These are phyloP conservation scores for Ilyonectria mors-panacis DNA, from an alignment of 2,329 filamentous ascomycete genomes.

Conservation along the genomic window DNA sequence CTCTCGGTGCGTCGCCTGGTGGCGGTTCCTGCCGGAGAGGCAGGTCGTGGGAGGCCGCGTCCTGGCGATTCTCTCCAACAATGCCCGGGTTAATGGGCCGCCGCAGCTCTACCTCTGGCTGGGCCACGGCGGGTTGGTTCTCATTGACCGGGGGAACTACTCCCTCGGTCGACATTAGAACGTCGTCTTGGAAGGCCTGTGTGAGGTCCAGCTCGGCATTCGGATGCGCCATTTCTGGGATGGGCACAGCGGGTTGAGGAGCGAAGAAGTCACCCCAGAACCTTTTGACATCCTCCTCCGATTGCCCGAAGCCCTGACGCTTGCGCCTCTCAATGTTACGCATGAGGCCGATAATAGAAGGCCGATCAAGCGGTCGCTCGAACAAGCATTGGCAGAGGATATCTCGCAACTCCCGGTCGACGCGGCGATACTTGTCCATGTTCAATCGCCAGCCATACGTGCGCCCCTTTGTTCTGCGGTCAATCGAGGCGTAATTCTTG, in stretches of 20 bases:
- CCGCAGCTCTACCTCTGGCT: too few relatives aligned
- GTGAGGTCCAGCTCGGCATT: background rate
- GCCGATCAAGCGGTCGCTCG: slow-evolving; percentile 47
- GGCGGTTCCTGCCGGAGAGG: too few relatives aligned
- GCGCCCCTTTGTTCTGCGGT: slow-evolving; percentile 5
- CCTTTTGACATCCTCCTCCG: slow-evolving; percentile 23
- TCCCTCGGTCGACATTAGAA: background rate
- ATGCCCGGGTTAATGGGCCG: too few relatives aligned
- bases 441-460: slow-evolving; percentile 46
- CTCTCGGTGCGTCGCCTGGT: too few relatives aligned
- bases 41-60: too few relatives aligned
- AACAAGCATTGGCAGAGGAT: slow-evolving; percentile 46
- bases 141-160: background rate
- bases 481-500: slow-evolving; percentile 4
- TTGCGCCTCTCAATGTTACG: slow-evolving; percentile 40
- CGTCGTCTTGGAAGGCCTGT: background rate
- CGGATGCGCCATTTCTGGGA: background rate
- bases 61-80: too few relatives aligned
- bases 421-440: background rate
- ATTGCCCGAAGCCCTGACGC: slow-evolving; percentile 33
- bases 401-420: slow-evolving; percentile 45
- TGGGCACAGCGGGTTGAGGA: slow-evolving; percentile 14
- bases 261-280: slow-evolving; percentile 41
- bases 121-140: background rate
- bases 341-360: slow-evolving; percentile 42